These are phyloP conservation scores for Talaromyces rugulosus DNA, from an alignment of 2,329 filamentous ascomycete species.

Conservation along the genomic window DNA sequence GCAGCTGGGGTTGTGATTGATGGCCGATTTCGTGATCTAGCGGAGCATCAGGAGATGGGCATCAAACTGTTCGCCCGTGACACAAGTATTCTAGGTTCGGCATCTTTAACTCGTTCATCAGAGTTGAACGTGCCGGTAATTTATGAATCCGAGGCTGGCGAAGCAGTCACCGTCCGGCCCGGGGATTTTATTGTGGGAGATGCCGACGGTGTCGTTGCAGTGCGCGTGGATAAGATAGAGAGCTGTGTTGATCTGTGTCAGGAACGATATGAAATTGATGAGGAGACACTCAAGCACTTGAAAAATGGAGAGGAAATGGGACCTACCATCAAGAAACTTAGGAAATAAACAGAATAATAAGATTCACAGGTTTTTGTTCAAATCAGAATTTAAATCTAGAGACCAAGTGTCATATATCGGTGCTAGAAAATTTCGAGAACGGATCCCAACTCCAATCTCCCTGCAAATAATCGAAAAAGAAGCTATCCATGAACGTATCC, in stretches of 20 bases:
- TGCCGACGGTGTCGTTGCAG: conserved; percentile 18
- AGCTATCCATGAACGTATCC: conserved; percentile 21
- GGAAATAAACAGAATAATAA: conserved; percentile 20
- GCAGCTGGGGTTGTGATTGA: conserved; percentile 37
- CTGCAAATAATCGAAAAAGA: conserved; percentile 20
- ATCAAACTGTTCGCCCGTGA: conserved; percentile 30
- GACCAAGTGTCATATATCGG: not conserved
- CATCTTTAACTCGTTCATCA: conserved; percentile 31
- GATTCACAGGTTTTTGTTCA: not conserved
- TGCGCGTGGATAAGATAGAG: conserved; percentile 23
- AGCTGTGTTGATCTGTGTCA: conserved; percentile 28
- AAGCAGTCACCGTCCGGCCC: conserved; percentile 25
- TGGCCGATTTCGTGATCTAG: conserved; percentile 34
- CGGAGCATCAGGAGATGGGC: conserved; percentile 27
- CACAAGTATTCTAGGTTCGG: conserved; percentile 29
- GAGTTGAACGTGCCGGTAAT: conserved; percentile 31
- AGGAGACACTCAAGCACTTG: conserved; percentile 28
- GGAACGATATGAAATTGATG: conserved; percentile 31
- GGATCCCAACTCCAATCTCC: conserved; percentile 24
- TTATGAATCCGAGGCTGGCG: conserved; percentile 21
- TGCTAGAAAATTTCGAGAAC: conserved; percentile 14
- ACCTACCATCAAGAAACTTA: conserved; percentile 29
- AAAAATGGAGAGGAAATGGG: conserved; percentile 31
- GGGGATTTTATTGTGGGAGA: conserved; percentile 35
- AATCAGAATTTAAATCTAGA: not conserved